phyloP scores from a whole-genome alignment of 1,284 basidiomycete genomes.

The Ceratobasidium papillatum region DNA sequence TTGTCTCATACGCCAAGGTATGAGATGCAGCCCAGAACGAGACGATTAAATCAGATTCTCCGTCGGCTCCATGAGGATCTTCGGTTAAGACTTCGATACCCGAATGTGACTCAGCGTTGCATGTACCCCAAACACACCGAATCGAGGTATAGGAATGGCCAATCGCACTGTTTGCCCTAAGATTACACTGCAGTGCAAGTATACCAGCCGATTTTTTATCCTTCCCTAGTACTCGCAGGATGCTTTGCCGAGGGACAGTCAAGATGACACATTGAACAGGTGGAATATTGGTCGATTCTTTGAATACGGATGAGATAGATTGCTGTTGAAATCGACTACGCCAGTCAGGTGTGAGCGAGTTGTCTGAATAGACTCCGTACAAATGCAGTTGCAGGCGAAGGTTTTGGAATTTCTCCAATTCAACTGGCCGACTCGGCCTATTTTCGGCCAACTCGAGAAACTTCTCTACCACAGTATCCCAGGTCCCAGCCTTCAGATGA shows the following conservation, averaged over 20 bases:
- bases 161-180: neutral
- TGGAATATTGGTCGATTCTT: neutral
- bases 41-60: constrained; percentile 13
- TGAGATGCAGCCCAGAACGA: constrained; percentile 6
- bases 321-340: neutral
- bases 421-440: neutral
- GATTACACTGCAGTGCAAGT: neutral
- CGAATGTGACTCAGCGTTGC: neutral
- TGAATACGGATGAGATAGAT: neutral
- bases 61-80: neutral
- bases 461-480: neutral
- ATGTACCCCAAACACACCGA: constrained; percentile 1
- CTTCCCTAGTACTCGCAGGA: neutral
- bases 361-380: neutral
- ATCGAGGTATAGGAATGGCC: neutral
- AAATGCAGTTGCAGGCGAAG: constrained; percentile 15
- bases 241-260: neutral
- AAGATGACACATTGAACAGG: constrained; percentile 1
- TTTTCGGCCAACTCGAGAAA: neutral
- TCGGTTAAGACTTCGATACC: neutral
- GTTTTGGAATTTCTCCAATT: neutral
- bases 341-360: neutral
- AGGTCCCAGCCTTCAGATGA: neutral
- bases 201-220: neutral
- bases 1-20: neutral